These are phyloP conservation scores for Alternaria angustiovoidea DNA, from an alignment of 2,329 filamentous ascomycete species.

Conservation along the genomic window DNA sequence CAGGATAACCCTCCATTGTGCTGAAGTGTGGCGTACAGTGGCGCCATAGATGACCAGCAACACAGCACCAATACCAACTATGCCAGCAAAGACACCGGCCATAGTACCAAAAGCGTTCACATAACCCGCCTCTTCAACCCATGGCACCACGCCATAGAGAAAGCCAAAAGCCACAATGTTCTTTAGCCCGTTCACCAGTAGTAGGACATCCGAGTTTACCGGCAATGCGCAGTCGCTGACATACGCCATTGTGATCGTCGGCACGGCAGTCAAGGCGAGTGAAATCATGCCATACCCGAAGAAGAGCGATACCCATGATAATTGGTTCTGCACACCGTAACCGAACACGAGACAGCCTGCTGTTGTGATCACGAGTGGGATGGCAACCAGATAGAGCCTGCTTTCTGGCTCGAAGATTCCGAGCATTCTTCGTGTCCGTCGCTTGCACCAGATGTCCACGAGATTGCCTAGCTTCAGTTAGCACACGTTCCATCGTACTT, in stretches of 20 bases:
- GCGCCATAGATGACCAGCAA: slow-evolving; percentile 45
- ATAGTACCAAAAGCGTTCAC: slow-evolving; percentile 49
- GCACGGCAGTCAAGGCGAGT: slow-evolving; percentile 52
- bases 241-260: slow-evolving; percentile 55
- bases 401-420: slow-evolving; percentile 59
- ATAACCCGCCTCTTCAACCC: slow-evolving; percentile 51
- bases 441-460: slow-evolving; percentile 55
- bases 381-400: slow-evolving; percentile 52
- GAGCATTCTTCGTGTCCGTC: slow-evolving; percentile 50
- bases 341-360: slow-evolving; percentile 57
- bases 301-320: slow-evolving; percentile 57
- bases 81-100: slow-evolving; percentile 48
- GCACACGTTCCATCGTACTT: not conserved
- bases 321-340: slow-evolving; percentile 52
- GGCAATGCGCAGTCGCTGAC: slow-evolving; percentile 51
- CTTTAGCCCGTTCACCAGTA: slow-evolving; percentile 53
- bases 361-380: slow-evolving; percentile 54
- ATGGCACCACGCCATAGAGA: slow-evolving; percentile 56
- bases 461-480: slow-evolving; percentile 45
- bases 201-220: slow-evolving; percentile 48
- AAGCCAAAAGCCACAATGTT: slow-evolving; percentile 61
- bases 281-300: slow-evolving; percentile 59
- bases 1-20: slow-evolving; percentile 50
- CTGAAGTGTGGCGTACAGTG: slow-evolving; percentile 42
- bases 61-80: slow-evolving; percentile 44